These are phyloP conservation scores for Astrephomene gubernaculifera DNA, from an alignment of 139 green algal genomes.

Conservation along the genomic window DNA sequence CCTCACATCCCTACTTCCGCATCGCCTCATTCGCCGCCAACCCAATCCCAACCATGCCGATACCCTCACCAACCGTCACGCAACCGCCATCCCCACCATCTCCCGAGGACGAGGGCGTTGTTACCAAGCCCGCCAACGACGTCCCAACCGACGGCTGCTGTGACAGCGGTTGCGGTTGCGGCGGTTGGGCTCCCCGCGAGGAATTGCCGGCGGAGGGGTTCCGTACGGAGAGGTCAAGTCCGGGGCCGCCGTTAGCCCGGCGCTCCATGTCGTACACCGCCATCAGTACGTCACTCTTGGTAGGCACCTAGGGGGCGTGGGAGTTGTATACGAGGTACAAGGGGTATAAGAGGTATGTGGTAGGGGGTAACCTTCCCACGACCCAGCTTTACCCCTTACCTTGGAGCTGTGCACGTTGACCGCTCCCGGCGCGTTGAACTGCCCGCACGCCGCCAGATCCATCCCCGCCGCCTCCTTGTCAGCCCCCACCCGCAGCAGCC, in stretches of 20 bases:
- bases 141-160: too few relatives aligned
- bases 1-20: too few relatives aligned
- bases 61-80: too few relatives aligned
- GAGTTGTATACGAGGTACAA: background rate
- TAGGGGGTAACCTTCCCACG: background rate
- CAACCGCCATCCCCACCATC: too few relatives aligned
- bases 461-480: slow-evolving; percentile 53
- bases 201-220: slow-evolving; percentile 1
- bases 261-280: slow-evolving; percentile 15
- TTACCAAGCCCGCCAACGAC: too few relatives aligned
- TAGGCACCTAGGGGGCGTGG: background rate
- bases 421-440: slow-evolving; percentile 25
- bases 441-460: slow-evolving; percentile 41
- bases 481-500: slow-evolving; percentile 9
- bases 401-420: slow-evolving; percentile 37
- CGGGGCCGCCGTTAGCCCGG: background rate
- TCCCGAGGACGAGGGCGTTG: too few relatives aligned
- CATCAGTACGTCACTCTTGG: background rate
- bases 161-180: background rate
- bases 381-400: background rate
- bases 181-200: background rate
- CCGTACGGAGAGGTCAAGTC: background rate
- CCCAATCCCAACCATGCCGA: too few relatives aligned
- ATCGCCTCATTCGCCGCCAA: too few relatives aligned
- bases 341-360: too few relatives aligned